phyloP scores from a whole-genome alignment of 2,329 filamentous ascomycete genomes.

The Pestalotiopsis sp. region DNA sequence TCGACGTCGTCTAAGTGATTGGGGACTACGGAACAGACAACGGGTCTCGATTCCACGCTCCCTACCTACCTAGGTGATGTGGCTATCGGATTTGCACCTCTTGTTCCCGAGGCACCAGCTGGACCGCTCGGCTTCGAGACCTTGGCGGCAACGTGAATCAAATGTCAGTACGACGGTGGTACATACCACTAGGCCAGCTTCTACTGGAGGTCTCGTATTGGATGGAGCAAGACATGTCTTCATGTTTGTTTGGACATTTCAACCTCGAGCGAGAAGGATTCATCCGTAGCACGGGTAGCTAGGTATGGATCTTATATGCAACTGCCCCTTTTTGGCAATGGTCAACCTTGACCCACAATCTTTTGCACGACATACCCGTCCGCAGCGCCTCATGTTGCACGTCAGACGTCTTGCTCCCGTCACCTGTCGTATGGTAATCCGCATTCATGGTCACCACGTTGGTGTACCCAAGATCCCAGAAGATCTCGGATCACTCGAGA shows the following conservation, averaged over 20 bases:
- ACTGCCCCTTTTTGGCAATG: neutral
- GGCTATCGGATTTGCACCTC: neutral
- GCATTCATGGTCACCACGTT: neutral
- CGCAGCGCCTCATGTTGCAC: neutral
- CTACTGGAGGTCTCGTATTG: neutral
- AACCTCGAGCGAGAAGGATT: neutral
- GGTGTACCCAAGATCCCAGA: neutral
- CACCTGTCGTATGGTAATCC: neutral
- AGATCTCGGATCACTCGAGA: neutral
- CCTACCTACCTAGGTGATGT: too few species aligned
- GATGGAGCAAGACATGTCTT: neutral
- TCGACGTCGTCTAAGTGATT: neutral
- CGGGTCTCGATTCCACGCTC: too few species aligned
- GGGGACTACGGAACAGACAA: neutral
- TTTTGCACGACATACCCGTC: neutral
- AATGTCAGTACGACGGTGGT: neutral
- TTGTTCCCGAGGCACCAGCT: neutral
- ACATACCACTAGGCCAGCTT: neutral
- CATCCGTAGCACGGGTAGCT: neutral
- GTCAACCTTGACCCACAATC: neutral
- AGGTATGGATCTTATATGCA: neutral
- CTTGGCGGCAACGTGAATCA: neutral
- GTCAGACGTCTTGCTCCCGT: neutral
- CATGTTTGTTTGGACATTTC: neutral
- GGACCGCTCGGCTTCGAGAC: neutral